Evolutionary conservation across 2,329 filamentous ascomycete genomes (phyloP).

Genomic region (Penicillium italicum): DNA sequence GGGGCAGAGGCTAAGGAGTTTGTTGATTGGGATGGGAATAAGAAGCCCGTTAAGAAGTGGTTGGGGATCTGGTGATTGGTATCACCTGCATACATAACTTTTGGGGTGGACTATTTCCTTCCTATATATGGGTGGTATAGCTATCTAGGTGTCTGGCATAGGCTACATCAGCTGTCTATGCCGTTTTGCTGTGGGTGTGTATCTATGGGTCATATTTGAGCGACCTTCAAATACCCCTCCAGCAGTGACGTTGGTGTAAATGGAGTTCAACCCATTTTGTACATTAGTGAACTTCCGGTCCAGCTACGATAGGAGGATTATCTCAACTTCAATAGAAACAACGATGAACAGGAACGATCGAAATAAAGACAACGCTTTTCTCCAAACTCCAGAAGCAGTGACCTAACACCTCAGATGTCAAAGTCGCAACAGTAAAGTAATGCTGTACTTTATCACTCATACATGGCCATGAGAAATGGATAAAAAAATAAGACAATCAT

Average conservation of each 20-base stretch:
- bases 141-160: background rate
- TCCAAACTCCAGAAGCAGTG: constrained; percentile 8
- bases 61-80: constrained; percentile 70
- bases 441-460: background rate
- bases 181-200: background rate
- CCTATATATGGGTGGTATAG: background rate
- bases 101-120: background rate
- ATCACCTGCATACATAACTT: background rate
- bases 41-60: constrained; percentile 69
- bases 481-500: background rate
- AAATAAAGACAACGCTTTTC: constrained; percentile 5
- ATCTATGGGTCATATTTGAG: background rate
- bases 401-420: background rate
- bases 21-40: constrained; percentile 43
- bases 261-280: constrained; percentile 10
- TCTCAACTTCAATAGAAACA: constrained; percentile 4
- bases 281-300: constrained; percentile 7
- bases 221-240: background rate
- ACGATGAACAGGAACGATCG: constrained; percentile 5
- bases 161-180: background rate
- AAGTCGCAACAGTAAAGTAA: background rate
- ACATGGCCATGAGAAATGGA: background rate
- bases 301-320: constrained; percentile 2
- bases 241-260: background rate
- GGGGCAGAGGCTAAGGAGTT: constrained; percentile 32